Evolutionary conservation across 495 filamentous ascomycete genomes (phyloP).

Genomic region (Penicillium ucsense): DNA sequence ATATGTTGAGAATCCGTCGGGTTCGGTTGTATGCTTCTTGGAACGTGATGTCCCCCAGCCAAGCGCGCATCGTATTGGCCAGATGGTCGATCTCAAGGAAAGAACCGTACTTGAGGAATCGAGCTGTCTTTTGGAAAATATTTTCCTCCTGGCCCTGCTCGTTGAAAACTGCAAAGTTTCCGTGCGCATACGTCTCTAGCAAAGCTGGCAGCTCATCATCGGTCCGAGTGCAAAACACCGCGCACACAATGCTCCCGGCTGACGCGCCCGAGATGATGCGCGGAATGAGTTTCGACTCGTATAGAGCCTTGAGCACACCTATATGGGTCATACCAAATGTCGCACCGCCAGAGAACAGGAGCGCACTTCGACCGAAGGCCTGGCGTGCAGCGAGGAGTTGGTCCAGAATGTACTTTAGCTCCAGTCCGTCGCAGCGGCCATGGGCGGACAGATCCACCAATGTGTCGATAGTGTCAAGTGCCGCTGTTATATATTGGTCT

Average conservation of each 20-base stretch:
- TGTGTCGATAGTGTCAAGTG: constrained; percentile 58
- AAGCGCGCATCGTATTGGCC: constrained; percentile 63
- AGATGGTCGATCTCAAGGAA: constrained; percentile 78
- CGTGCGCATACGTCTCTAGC: constrained; percentile 64
- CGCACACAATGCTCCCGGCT: constrained; percentile 86
- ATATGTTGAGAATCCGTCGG: constrained; percentile 82
- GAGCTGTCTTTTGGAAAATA: constrained; percentile 56
- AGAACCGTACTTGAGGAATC: constrained; percentile 70
- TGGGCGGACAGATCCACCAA: constrained; percentile 56
- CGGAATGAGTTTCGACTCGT: constrained; percentile 64
- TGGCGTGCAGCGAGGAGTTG: constrained; percentile 69
- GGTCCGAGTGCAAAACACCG: constrained; percentile 73
- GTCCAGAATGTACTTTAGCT: constrained; percentile 60
- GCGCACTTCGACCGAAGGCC: constrained; percentile 78
- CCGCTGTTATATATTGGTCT: constrained; percentile 75
- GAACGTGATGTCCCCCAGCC: constrained; percentile 85
- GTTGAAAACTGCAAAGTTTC: constrained; percentile 78
- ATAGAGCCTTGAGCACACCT: constrained; percentile 83
- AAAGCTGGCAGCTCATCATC: constrained; percentile 76
- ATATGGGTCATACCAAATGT: constrained; percentile 97
- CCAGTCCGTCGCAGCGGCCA: constrained; percentile 42
- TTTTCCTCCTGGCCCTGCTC: constrained; percentile 59
- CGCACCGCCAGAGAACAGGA: constrained; percentile 81
- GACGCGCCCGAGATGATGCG: constrained; percentile 91
- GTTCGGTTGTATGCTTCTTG: constrained; percentile 93